Evolutionary conservation across 208 protist genomes (phyloP).

Genomic region (Phytomonas francai): DNA sequence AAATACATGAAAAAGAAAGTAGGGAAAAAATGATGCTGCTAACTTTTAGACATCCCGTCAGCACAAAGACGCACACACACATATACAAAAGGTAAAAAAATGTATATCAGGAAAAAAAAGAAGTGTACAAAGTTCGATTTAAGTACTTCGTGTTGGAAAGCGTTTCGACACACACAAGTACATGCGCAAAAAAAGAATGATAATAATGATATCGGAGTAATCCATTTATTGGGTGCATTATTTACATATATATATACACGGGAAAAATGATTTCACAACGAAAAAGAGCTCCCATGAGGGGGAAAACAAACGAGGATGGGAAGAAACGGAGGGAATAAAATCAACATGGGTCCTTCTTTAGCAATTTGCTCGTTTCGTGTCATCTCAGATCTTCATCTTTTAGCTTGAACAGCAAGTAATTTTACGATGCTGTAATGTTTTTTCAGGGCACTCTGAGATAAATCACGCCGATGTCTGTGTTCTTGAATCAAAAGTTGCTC

Average conservation of each 20-base stretch:
- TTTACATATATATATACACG: conserved; percentile 6
- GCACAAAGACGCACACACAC: background rate
- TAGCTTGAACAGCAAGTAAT: background rate
- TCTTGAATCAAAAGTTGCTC: conserved; percentile 3
- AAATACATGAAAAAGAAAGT: background rate
- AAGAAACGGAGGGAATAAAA: background rate
- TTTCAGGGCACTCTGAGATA: background rate
- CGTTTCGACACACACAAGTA: background rate
- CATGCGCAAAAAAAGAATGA: conserved; percentile 1
- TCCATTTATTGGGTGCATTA: background rate
- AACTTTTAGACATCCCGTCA: background rate
- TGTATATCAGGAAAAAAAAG: background rate
- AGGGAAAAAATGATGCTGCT: background rate
- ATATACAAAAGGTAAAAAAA: background rate
- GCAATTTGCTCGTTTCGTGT: background rate
- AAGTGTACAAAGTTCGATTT: background rate
- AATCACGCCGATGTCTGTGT: background rate
- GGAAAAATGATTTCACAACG: conserved; percentile 6
- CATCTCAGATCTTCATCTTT: background rate
- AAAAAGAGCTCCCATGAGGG: background rate
- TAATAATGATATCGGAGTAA: conserved; percentile 6
- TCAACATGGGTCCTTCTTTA: background rate
- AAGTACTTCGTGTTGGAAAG: background rate
- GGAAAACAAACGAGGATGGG: background rate
- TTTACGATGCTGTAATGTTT: background rate